phyloP scores from a whole-genome alignment of 306 rosid species.

The Quercus parvula region DNA sequence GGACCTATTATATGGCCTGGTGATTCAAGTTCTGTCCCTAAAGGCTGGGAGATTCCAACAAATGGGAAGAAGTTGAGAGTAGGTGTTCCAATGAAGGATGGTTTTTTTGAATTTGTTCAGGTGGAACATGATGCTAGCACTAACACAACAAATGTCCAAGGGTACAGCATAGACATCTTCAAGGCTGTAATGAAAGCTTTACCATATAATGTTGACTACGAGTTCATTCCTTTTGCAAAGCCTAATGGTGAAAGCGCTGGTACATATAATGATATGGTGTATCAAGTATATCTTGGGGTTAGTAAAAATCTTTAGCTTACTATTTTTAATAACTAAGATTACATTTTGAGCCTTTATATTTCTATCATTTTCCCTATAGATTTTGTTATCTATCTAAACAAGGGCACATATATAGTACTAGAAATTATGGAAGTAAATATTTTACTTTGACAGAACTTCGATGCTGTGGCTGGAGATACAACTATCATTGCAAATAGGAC shows the following conservation, averaged over 20 bases:
- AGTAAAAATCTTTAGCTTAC: background rate
- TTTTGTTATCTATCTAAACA: too few relatives aligned
- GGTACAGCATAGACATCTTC: conserved; percentile 40
- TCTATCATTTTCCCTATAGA: too few relatives aligned
- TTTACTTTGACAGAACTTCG: conserved; percentile 10
- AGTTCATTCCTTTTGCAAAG: conserved; percentile 25
- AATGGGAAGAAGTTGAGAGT: conserved; percentile 22
- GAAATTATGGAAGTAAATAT: too few relatives aligned
- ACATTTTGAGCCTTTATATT: too few relatives aligned
- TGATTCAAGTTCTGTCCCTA: conserved; percentile 20
- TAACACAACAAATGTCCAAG: background rate
- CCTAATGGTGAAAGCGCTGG: conserved; percentile 14
- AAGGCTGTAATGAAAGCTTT: conserved; percentile 12
- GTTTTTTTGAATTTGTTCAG: conserved; percentile 22
- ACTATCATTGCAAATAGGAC: conserved; percentile 34
- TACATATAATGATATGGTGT: conserved; percentile 24
- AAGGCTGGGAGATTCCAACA: conserved; percentile 40
- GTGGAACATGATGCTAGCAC: conserved; percentile 10
- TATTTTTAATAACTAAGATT: background rate
- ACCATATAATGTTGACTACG: conserved; percentile 24
- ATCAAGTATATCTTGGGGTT: conserved; percentile 34
- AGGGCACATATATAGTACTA: background rate
- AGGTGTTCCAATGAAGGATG: conserved; percentile 38
- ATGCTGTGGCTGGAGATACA: conserved; percentile 44
- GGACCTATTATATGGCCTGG: conserved; percentile 46